Evolutionary conservation across 768 basidiomycete genomes (phyloP), one percentile per base, ranked within the genome.

Genomic region (Pisolithus albus): DNA sequence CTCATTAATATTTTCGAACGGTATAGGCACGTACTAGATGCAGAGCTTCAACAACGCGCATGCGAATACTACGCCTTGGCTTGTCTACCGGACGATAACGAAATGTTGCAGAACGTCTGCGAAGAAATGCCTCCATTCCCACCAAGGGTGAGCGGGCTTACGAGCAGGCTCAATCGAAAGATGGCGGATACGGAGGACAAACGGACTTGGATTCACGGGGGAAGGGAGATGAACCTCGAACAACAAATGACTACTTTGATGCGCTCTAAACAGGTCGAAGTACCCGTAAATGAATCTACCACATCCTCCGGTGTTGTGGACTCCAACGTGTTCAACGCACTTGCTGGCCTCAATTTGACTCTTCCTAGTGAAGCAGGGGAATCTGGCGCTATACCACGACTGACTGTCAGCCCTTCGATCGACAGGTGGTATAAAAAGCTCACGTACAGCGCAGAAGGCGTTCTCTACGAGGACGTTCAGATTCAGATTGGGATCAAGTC

Each of bases 41-140:
- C 93, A 16, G 96, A 99, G 62, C 76, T 99, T 2, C 96, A 99
- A 67, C 96, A 99, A 67, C 86, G 96, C 49, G 96, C 96, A 40
- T 98, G 95, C 80, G 96, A 99, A 70, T 98, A 92, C 66, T 88
- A 89, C 55, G 87, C 91, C 0, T 75, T 99, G 18, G 88, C 95
- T 10, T 82, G 78, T 23, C 76, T 92, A 36, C 74, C 85, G 18
- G 92, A 94, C 46, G 92, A 93, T 34, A 94, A 98, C 60, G 93
- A 93, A 56, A 76, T 98, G 41, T 73, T 99, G 40, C 89, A 93
- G 64, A 90, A 91, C 56, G 82, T 98, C 13, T 97, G 94, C 66
- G 96, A 98, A 67, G 96, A 98, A 70, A 98, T 99, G 86, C 96
- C 96, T 1, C 93, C 95, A 4, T 99, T 96, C 77, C 94, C 95